A percentile compares a stretch with the other conserved stretches of the same genome.
Evolutionary conservation across 148 eudicot genomes (phyloP).

Genomic region (Rhododendron molle): DNA sequence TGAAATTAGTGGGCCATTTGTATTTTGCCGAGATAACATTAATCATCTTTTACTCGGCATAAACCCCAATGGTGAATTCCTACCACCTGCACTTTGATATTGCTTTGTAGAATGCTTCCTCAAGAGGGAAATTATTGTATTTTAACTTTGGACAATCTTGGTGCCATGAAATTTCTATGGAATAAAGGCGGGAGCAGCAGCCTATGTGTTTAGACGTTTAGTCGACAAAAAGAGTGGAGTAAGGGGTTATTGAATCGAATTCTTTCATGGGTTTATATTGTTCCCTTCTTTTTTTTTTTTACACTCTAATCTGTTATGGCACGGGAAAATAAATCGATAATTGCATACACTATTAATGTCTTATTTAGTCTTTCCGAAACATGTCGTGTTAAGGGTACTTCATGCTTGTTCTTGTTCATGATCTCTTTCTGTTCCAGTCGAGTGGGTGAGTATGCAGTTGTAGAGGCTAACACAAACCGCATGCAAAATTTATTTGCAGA

Average conservation of each 20-base stretch:
- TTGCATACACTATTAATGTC: no score
- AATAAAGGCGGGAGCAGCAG: neutral
- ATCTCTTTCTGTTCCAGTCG: neutral
- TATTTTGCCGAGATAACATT: neutral
- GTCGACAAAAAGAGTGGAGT: no score
- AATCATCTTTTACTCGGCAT: neutral
- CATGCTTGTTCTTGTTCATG: neutral
- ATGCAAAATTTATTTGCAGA: neutral
- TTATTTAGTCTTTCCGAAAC: no score
- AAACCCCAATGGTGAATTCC: neutral
- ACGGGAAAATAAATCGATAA: neutral
- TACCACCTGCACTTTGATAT: neutral
- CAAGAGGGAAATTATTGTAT: neutral
- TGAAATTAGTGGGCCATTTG: slow-evolving; percentile 6
- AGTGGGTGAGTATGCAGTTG: neutral
- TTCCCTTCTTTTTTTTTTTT: no score
- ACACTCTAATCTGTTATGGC: neutral
- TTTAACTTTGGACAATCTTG: neutral
- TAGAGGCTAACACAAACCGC: neutral
- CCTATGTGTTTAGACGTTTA: neutral
- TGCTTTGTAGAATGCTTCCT: neutral
- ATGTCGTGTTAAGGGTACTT: neutral
- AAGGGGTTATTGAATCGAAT: no score
- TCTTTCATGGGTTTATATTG: no score
- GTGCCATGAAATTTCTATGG: neutral